Base-by-base conservation (phyloP, 768 basidiomycete species). In the Trametes maxima region DNA sequence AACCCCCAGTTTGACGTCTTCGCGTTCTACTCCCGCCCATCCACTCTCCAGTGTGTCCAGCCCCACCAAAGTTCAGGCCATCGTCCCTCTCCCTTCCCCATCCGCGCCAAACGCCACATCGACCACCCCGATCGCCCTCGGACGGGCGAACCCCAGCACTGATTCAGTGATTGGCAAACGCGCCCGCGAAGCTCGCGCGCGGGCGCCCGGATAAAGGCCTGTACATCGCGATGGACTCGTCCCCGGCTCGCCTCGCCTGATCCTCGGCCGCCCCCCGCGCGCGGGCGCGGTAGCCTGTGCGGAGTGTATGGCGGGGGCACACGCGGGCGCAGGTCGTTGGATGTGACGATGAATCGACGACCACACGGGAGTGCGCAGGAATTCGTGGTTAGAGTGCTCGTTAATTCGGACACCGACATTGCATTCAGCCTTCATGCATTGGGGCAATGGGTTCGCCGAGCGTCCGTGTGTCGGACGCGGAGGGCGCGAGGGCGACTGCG, bases 211-310 rank as follows among this genome's bases (percentile, higher is more conserved):
- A 22, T 19, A 44, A 33, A 17, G 42, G 21, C 21, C 14, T 14
- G 45, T 46, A 10, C 25, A 45, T 43, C 40, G 53, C 39, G 25
- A 44, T 17, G 16, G 49, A 12, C 54, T 28, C 36, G 43, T 16
- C 22, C 36, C 55, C 28, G 28, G 48, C 40, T 43, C 57, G 57
- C 57, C 40, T 43, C 57, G 57, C 57, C 43, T 35, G 40, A 58
- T 58, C 57, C 46, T 58, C 57, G 57, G 57, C 19, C 35, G 22
- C 21, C 11, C n/a, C 44, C 33, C 44, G 11, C 16, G 19, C 19
- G 21, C 8, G 16, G 22, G 36, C 2, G 40, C 45, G 40, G 39
- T 40, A 40, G 37, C 14, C 39, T 40, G 51, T 53, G 14, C 22
- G 50, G 33, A n/a, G 5, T 43, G 52, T 43, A 43, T 54, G 12